Evolutionary conservation across 495 filamentous ascomycete genomes (phyloP).

Genomic region (Trypethelium eluteriae): DNA sequence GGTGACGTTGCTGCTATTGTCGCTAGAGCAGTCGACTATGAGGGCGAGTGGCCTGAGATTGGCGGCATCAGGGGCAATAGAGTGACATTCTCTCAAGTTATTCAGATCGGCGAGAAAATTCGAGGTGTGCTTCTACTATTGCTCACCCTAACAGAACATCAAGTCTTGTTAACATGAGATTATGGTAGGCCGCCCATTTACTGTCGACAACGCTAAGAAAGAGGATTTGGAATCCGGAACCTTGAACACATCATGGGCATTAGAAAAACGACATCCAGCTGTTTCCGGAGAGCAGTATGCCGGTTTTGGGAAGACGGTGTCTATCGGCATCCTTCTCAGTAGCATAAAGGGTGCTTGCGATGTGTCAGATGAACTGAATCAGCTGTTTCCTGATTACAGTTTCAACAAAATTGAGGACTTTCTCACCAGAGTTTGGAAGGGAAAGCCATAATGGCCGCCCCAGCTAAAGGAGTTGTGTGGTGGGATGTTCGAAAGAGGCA

Average conservation of each 20-base stretch:
- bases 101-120: constrained; percentile 43
- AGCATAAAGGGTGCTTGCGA: constrained; percentile 36
- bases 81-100: constrained; percentile 38
- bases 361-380: constrained; percentile 48
- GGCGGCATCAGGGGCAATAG: constrained; percentile 47
- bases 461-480: background rate
- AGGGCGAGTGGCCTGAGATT: constrained; percentile 49
- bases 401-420: constrained; percentile 45
- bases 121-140: constrained; percentile 37
- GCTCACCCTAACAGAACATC: background rate
- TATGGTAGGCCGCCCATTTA: constrained; percentile 32
- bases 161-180: constrained; percentile 17
- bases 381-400: constrained; percentile 45
- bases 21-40: constrained; percentile 44
- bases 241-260: constrained; percentile 18
- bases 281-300: constrained; percentile 39
- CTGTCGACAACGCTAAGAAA: constrained; percentile 38
- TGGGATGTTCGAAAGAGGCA: background rate
- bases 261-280: constrained; percentile 33
- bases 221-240: constrained; percentile 22
- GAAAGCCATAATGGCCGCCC: too few species aligned
- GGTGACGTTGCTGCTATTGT: constrained; percentile 44
- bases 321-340: constrained; percentile 39
- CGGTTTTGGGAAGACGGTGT: constrained; percentile 30
- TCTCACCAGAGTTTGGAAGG: constrained; percentile 41